phyloP scores from a whole-genome alignment of 306 rosid genomes.

The Prosopis cineraria region DNA sequence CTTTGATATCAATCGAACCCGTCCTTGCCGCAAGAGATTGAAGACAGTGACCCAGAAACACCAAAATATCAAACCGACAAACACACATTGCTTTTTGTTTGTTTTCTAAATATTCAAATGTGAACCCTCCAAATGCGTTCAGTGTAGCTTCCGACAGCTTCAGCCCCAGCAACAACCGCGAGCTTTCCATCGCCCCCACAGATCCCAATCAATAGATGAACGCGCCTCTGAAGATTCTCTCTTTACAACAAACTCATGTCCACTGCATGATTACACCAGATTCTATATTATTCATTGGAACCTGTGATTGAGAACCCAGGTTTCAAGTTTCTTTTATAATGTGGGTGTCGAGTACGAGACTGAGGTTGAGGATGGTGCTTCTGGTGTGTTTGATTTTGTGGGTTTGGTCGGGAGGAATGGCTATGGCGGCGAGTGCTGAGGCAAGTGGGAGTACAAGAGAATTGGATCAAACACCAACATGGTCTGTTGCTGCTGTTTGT shows the following conservation, averaged over 20 bases:
- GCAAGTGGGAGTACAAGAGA: slow-evolving; percentile 39
- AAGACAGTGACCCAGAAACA: not conserved
- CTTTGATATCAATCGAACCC: too few relatives aligned
- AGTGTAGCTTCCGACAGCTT: not conserved
- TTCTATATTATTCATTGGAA: slow-evolving; percentile 9
- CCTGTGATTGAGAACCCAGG: slow-evolving; percentile 1
- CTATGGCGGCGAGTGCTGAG: slow-evolving; percentile 56
- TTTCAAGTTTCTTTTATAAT: slow-evolving; percentile 3
- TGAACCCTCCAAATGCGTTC: slow-evolving; percentile 17
- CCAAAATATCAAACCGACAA: not conserved
- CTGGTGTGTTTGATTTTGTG: slow-evolving; percentile 6
- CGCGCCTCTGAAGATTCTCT: slow-evolving; percentile 21
- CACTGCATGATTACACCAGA: not conserved
- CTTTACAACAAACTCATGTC: slow-evolving; percentile 9
- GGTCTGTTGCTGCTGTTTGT: slow-evolving; percentile 93
- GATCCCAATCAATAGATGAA: not conserved
- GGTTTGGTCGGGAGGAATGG: slow-evolving; percentile 34
- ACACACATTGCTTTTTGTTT: not conserved
- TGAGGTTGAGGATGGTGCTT: slow-evolving; percentile 23
- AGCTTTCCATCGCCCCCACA: not conserved
- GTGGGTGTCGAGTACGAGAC: slow-evolving; percentile 20
- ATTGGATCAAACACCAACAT: slow-evolving; percentile 85
- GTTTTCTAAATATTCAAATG: not conserved
- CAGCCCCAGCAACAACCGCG: slow-evolving; percentile 2
- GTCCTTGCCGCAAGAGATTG: too few relatives aligned